A percentile compares a stretch with the other conserved stretches of the same genome.
Evolutionary conservation across 169 alveolate genomes (phyloP).

Genomic region (Cryptosporidium baileyi): DNA sequence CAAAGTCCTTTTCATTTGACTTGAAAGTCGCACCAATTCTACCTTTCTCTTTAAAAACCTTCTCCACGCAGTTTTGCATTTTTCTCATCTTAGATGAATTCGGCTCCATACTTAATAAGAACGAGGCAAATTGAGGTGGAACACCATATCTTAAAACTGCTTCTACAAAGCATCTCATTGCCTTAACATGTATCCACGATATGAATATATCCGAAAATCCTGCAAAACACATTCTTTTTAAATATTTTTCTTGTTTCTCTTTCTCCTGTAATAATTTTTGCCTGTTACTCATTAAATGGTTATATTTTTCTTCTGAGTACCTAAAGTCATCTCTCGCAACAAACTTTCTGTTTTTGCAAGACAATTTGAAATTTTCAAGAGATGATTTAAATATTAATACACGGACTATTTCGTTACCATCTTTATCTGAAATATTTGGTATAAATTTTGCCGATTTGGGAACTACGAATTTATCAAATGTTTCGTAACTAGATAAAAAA

Average conservation of each 20-base stretch:
- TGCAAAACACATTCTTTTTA: constrained; percentile 84
- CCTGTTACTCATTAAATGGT: constrained; percentile 77
- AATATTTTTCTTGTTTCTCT: constrained; percentile 83
- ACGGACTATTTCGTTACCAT: constrained; percentile 81
- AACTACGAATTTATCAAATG: constrained; percentile 79
- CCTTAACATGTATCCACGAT: constrained; percentile 87
- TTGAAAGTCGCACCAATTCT: constrained; percentile 50
- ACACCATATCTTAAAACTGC: constrained; percentile 89
- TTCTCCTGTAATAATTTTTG: constrained; percentile 83
- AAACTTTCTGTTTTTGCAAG: constrained; percentile 78
- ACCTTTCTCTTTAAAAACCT: constrained; percentile 72
- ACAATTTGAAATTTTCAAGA: constrained; percentile 77
- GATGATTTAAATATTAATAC: constrained; percentile 80
- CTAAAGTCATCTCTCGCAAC: constrained; percentile 79
- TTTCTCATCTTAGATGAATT: constrained; percentile 67
- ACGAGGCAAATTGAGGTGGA: constrained; percentile 86
- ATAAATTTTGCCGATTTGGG: constrained; percentile 83
- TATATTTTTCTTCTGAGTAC: constrained; percentile 83
- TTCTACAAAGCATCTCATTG: constrained; percentile 88
- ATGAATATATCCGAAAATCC: constrained; percentile 88
- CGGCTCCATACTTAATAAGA: constrained; percentile 73
- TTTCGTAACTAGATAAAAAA: constrained; percentile 78
- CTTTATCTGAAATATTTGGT: constrained; percentile 77
- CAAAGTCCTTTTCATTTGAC: constrained; percentile 58
- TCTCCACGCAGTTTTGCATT: constrained; percentile 70